A percentile compares a stretch with the other conserved stretches of the same genome.
phyloP scores from a whole-genome alignment of 129 eudicot species.

The Pseudognaphalium luteoalbum region DNA sequence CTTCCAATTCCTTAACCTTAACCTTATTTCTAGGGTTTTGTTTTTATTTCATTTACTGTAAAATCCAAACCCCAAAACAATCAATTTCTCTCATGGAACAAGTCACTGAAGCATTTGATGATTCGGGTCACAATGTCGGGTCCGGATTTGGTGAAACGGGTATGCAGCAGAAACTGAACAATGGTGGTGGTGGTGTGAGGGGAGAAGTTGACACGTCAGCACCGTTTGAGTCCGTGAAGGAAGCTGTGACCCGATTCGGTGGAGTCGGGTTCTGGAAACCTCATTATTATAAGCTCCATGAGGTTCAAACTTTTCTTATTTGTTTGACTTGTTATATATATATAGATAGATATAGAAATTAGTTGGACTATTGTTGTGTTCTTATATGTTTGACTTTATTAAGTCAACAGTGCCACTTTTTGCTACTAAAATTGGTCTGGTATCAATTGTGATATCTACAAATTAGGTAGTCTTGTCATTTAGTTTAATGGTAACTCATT shows the following conservation, averaged over 20 bases:
- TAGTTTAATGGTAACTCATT: background rate
- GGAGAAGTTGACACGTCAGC: constrained; percentile 89
- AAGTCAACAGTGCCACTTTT: no score
- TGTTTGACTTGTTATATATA: background rate
- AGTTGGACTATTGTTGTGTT: background rate
- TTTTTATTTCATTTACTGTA: constrained; percentile 22
- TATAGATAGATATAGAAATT: no score
- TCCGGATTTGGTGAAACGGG: constrained; percentile 32
- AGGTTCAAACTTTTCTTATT: constrained; percentile 10
- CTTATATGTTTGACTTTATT: background rate
- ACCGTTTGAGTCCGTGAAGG: constrained; percentile 90
- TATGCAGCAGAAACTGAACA: constrained; percentile 20
- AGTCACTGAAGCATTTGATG: constrained; percentile 7
- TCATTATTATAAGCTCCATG: constrained; percentile 24
- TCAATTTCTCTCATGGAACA: constrained; percentile 24
- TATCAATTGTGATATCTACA: no score
- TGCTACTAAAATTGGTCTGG: no score
- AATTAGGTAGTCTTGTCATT: background rate
- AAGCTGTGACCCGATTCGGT: constrained; percentile 85
- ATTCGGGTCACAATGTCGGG: constrained; percentile 26
- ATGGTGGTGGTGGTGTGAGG: constrained; percentile 24
- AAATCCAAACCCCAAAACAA: constrained; percentile 31
- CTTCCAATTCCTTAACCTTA: background rate
- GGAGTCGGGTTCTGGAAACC: constrained; percentile 98
- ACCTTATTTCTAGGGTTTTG: constrained; percentile 15